phyloP scores from a whole-genome alignment of 352 stramenopile species.

The Globisporangium recalcitrans region DNA sequence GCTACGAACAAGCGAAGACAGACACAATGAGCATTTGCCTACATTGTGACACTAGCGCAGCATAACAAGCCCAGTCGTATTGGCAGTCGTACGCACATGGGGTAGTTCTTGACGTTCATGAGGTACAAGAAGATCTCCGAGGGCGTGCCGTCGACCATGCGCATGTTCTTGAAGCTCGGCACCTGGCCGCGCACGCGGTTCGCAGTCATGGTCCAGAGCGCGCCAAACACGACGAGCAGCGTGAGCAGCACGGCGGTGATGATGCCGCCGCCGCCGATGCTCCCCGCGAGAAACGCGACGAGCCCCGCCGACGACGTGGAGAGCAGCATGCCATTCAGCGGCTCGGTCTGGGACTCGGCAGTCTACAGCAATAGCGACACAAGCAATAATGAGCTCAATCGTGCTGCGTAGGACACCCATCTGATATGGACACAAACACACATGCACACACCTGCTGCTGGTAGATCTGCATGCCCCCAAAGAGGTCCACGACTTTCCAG shows the following conservation, averaged over 20 bases:
- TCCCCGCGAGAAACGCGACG: constrained; percentile 58
- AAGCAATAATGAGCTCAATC: neutral
- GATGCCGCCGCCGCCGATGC: constrained; percentile 59
- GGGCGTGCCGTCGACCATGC: constrained; percentile 55
- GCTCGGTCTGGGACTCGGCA: constrained; percentile 23
- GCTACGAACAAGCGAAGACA: constrained; percentile 11
- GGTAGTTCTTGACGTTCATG: constrained; percentile 68
- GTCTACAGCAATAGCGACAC: neutral
- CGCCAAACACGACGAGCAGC: constrained; percentile 32
- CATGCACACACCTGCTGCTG: constrained; percentile 34
- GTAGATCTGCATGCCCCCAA: constrained; percentile 64
- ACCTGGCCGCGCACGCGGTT: constrained; percentile 34
- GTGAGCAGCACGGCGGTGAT: constrained; percentile 44
- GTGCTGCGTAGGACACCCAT: neutral
- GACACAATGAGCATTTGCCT: too few species aligned
- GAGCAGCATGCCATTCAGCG: constrained; percentile 53
- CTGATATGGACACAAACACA: neutral
- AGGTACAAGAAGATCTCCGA: constrained; percentile 73
- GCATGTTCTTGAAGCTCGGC: constrained; percentile 63
- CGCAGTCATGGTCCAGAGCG: constrained; percentile 54
- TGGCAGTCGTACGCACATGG: constrained; percentile 19
- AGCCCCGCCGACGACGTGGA: constrained; percentile 47
- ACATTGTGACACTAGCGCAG: too few species aligned
- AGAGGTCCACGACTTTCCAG: constrained; percentile 66
- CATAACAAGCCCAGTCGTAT: too few species aligned